Conservation (phyloP, 1,284 basidiomycete genomes). For the Leccinum subspadiceum region DNA sequence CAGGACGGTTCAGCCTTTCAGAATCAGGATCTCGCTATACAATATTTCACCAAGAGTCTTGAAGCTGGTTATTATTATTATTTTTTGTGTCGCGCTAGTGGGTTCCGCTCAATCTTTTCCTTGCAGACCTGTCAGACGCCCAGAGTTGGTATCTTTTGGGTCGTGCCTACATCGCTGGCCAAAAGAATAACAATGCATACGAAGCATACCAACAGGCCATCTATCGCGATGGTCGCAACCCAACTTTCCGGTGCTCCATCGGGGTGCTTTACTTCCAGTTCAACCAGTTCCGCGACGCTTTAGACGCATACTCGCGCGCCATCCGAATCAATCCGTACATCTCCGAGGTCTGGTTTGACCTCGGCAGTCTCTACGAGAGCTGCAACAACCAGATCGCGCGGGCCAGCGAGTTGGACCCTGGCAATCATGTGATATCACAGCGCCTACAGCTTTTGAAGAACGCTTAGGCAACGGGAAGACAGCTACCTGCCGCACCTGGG, state of each 20-base stretch:
- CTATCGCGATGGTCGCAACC: constrained; percentile 97
- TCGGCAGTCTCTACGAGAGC: constrained; percentile 94
- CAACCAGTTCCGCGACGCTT: constrained; percentile 97
- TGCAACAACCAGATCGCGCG: constrained; percentile 99
- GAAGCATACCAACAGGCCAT: constrained; percentile 99
- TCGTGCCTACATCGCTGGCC: constrained; percentile 97
- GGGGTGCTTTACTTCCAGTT: constrained; percentile 99
- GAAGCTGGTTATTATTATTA: too few relatives aligned
- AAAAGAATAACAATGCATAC: constrained; percentile 99
- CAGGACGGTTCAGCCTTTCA: constrained; percentile 93
- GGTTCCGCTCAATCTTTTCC: constrained; percentile 5
- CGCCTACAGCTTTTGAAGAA: constrained; percentile 76
- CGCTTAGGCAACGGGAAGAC: constrained; percentile 77
- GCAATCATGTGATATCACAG: constrained; percentile 75
- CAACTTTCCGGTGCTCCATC: constrained; percentile 99
- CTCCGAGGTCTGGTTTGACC: constrained; percentile 98
- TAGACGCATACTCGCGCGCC: constrained; percentile 97
- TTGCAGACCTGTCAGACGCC: constrained; percentile 85
- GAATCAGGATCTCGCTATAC: constrained; percentile 92
- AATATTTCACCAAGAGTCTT: constrained; percentile 54
- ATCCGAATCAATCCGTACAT: constrained; percentile 99
- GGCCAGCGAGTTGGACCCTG: constrained; percentile 86
- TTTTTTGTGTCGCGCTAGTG: neutral
- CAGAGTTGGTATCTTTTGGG: constrained; percentile 99
- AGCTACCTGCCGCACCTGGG: constrained; percentile 79